Conservation (phyloP, 345 rosid species). For the Iberis pinnata region DNA sequence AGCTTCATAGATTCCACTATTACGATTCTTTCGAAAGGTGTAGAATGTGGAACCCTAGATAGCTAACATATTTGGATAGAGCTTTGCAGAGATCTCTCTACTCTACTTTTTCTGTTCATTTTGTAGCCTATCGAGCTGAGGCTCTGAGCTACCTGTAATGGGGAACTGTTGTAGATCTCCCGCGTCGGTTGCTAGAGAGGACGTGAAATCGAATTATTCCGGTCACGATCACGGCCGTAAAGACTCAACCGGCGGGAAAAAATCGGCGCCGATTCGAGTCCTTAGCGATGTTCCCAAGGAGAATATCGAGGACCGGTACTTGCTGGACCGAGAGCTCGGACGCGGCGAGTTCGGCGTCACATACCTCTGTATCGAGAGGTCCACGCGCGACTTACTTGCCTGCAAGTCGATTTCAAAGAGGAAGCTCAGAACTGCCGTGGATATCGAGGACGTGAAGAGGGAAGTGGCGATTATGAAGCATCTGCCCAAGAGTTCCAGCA, state of each 20-base stretch:
- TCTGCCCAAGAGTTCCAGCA: constrained; percentile 76
- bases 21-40: constrained; percentile 1
- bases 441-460: constrained; percentile 84
- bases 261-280: constrained; percentile 62
- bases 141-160: constrained; percentile 37
- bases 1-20: constrained; percentile 22
- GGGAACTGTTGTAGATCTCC: constrained; percentile 99
- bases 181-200: constrained; percentile 93
- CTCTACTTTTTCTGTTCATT: neutral
- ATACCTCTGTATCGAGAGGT: constrained; percentile 82
- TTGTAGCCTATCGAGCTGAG: constrained; percentile 10
- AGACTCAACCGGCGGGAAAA: constrained; percentile 45
- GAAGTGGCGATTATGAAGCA: constrained; percentile 99
- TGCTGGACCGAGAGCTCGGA: constrained; percentile 91
- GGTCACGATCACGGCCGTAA: constrained; percentile 64
- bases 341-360: constrained; percentile 99
- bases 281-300: constrained; percentile 70
- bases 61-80: constrained; percentile 21
- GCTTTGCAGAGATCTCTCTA: constrained; percentile 27
- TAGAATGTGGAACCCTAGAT: constrained; percentile 48
- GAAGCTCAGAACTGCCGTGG: constrained; percentile 89
- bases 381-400: constrained; percentile 71
- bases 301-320: constrained; percentile 81
- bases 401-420: constrained; percentile 96
- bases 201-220: constrained; percentile 76